A percentile compares a stretch with the other conserved stretches of the same genome.
Evolutionary conservation across 768 basidiomycete genomes (phyloP).

Genomic region (Lactifluus pinguis): DNA sequence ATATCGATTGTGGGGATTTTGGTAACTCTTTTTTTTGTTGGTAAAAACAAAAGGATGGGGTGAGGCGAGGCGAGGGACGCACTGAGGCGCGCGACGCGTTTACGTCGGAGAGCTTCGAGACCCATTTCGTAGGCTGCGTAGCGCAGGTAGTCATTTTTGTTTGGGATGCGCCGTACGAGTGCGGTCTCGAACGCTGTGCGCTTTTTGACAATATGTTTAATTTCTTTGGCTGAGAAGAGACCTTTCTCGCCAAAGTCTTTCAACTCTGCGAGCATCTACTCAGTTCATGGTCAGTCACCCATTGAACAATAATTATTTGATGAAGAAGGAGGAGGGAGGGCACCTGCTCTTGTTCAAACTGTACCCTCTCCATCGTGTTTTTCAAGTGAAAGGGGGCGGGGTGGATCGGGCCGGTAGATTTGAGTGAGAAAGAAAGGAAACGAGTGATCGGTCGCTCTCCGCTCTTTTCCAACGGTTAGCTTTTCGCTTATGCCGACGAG

Average conservation of each 20-base stretch:
- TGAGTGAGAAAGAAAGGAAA: background rate
- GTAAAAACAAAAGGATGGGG: background rate
- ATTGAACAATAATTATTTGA: background rate
- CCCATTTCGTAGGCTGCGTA: constrained; percentile 91
- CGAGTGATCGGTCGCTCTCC: background rate
- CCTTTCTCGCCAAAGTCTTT: constrained; percentile 83
- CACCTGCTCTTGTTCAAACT: constrained; percentile 89
- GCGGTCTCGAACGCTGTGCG: constrained; percentile 78
- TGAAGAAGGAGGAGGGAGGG: background rate
- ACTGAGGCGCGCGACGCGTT: constrained; percentile 69
- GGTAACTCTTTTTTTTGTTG: constrained; percentile 1
- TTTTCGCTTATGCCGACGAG: constrained; percentile 43
- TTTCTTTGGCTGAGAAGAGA: constrained; percentile 77
- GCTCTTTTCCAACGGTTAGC: background rate
- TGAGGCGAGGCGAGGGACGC: constrained; percentile 23
- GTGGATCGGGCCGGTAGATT: background rate
- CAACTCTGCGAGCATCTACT: constrained; percentile 86
- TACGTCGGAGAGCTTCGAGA: constrained; percentile 70
- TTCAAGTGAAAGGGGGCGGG: background rate
- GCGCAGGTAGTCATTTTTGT: constrained; percentile 81
- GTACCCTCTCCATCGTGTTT: constrained; percentile 76
- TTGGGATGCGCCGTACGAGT: constrained; percentile 73
- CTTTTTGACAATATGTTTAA: constrained; percentile 76
- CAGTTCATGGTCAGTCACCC: background rate
- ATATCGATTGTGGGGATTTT: constrained; percentile 47